Percentiles rank a stretch among this genome's conserved stretches.
phyloP scores from a whole-genome alignment of 1,284 basidiomycete species.

The Cryptococcus deneoformans region DNA sequence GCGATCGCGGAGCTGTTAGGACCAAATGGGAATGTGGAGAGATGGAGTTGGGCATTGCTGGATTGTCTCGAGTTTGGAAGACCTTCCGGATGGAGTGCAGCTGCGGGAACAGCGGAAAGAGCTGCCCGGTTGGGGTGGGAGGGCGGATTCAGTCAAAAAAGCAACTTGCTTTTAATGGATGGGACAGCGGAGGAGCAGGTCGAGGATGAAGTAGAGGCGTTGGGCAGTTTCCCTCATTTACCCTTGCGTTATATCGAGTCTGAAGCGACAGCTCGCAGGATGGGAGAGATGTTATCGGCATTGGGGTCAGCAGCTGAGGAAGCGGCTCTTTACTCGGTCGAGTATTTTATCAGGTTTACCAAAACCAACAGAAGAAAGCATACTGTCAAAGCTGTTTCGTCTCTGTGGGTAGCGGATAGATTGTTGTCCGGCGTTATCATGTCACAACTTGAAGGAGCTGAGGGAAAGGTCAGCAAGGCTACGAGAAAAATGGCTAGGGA shows the following conservation, averaged over 20 bases:
- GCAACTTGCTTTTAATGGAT: slow-evolving; percentile 21
- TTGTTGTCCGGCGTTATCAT: slow-evolving; percentile 69
- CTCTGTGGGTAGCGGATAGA: slow-evolving; percentile 75
- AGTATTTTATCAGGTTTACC: slow-evolving; percentile 71
- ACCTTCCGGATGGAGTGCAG: slow-evolving; percentile 55
- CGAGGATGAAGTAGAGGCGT: neutral
- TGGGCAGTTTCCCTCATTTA: slow-evolving; percentile 47
- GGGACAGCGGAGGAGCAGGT: slow-evolving; percentile 36
- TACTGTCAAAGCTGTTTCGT: slow-evolving; percentile 59
- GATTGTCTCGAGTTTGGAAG: slow-evolving; percentile 68
- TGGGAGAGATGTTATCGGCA: slow-evolving; percentile 69
- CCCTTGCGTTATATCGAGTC: slow-evolving; percentile 63
- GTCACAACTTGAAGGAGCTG: slow-evolving; percentile 39
- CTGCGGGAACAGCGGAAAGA: slow-evolving; percentile 20
- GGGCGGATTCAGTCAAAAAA: slow-evolving; percentile 17
- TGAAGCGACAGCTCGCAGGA: slow-evolving; percentile 55
- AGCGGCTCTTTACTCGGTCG: slow-evolving; percentile 66
- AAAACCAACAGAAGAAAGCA: slow-evolving; percentile 33
- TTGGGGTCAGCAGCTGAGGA: slow-evolving; percentile 68
- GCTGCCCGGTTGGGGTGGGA: slow-evolving; percentile 48
- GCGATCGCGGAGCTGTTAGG: slow-evolving; percentile 67
- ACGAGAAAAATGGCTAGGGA: slow-evolving; percentile 63
- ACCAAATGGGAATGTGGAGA: slow-evolving; percentile 75
- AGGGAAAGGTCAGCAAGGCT: slow-evolving; percentile 49
- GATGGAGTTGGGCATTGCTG: slow-evolving; percentile 82